These are phyloP conservation scores for Hemileccinum rubropunctum DNA, from an alignment of 768 basidiomycete species.

Conservation along the genomic window DNA sequence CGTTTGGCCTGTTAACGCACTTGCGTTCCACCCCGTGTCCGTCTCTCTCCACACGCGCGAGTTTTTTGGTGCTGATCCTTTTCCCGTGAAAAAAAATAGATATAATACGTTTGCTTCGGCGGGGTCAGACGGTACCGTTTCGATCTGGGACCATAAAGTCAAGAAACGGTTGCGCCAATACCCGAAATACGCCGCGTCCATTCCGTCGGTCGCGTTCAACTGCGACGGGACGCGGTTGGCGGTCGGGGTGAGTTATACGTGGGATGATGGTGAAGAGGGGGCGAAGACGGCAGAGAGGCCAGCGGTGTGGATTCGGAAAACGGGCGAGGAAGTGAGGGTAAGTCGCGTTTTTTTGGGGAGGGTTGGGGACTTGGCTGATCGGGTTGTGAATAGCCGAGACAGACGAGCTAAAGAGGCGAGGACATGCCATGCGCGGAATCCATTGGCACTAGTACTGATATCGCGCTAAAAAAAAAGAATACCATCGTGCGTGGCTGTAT, in stretches of 20 bases:
- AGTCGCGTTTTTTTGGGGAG: slow-evolving; percentile 16
- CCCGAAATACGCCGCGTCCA: slow-evolving; percentile 69
- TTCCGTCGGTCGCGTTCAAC: slow-evolving; percentile 82
- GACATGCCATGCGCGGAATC: too few species aligned
- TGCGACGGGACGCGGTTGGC: slow-evolving; percentile 80
- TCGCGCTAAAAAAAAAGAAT: too few species aligned
- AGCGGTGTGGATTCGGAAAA: slow-evolving; percentile 55
- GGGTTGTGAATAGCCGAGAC: slow-evolving; percentile 18
- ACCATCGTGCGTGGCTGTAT: background rate
- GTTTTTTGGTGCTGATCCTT: too few species aligned
- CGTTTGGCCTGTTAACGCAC: slow-evolving; percentile 93
- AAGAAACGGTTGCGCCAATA: slow-evolving; percentile 95
- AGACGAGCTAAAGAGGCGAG: slow-evolving; percentile 9
- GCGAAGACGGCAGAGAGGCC: slow-evolving; percentile 62
- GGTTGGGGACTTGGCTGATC: background rate
- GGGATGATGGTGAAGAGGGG: slow-evolving; percentile 83
- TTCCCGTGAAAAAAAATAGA: slow-evolving; percentile 35
- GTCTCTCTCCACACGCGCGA: slow-evolving; percentile 19
- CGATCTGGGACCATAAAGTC: slow-evolving; percentile 95
- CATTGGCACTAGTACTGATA: too few species aligned
- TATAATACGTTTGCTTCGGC: slow-evolving; percentile 95
- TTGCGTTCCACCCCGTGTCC: slow-evolving; percentile 90
- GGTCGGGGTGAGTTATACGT: slow-evolving; percentile 84
- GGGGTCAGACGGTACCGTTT: slow-evolving; percentile 91
- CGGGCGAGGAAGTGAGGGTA: slow-evolving; percentile 80